phyloP scores from a whole-genome alignment of 1,284 basidiomycete genomes.

The Cutaneotrichosporon sp. region DNA sequence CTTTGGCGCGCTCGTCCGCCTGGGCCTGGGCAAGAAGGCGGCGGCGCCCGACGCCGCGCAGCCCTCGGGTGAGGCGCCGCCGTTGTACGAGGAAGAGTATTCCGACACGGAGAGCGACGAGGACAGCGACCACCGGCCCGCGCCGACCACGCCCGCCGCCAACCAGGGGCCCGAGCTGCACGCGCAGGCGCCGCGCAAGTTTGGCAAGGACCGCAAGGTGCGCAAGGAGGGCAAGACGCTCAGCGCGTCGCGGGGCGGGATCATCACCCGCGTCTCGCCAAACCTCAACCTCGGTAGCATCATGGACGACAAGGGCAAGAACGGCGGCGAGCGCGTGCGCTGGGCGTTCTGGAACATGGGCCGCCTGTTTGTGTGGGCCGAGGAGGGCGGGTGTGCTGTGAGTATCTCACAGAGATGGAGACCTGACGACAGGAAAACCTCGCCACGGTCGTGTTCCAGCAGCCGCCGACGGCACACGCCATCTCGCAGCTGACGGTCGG shows the following conservation, averaged over 20 bases:
- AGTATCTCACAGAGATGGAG: not conserved
- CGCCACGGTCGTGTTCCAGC: conserved; percentile 78
- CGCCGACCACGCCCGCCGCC: not conserved
- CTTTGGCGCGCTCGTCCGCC: conserved; percentile 35
- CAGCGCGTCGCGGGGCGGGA: conserved; percentile 18
- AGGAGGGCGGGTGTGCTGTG: conserved; percentile 60
- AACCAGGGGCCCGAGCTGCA: conserved; percentile 1
- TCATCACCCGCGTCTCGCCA: conserved; percentile 28
- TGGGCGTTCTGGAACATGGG: conserved; percentile 81
- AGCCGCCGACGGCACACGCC: conserved; percentile 83
- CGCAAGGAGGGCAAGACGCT: conserved; percentile 21
- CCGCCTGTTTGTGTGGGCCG: conserved; percentile 79
- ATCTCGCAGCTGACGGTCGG: conserved; percentile 68
- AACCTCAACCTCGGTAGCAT: conserved; percentile 64
- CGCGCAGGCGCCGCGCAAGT: not conserved
- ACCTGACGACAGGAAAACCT: conserved; percentile 72
- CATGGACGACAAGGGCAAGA: conserved; percentile 66
- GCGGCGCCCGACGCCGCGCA: not conserved
- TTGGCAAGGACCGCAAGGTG: conserved; percentile 12
- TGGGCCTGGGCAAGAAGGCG: conserved; percentile 23
- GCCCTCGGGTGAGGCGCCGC: conserved; percentile 9
- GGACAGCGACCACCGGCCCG: conserved; percentile 8
- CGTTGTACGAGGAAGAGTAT: conserved; percentile 23
- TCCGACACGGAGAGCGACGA: conserved; percentile 19
- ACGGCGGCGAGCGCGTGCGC: conserved; percentile 67